Evolutionary conservation across 1,284 basidiomycete genomes (phyloP), one percentile per base, ranked within the genome.

Genomic region (Rhodotorula sp.): DNA sequence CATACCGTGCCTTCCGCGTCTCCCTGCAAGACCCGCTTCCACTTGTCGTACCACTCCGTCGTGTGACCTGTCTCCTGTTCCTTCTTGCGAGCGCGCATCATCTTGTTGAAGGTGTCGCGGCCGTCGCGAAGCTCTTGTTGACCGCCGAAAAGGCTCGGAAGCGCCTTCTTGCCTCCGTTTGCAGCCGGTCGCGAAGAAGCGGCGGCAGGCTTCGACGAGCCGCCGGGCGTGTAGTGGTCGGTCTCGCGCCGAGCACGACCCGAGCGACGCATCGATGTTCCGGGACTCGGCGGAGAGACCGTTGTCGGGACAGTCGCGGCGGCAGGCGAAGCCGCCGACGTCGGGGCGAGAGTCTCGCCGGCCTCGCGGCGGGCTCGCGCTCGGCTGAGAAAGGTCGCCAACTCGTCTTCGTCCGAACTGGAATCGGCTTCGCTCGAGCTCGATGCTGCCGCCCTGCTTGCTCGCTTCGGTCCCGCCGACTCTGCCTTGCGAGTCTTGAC

Each of bases 331-430:
- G 69, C 49, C 5, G 38, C 50, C 10, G 21, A n/a, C 18, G 26
- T 31, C 15, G 60, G 28, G 4, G 21, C 21, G 50, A 63, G 58
- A 5, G 62, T 21, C 15, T 48, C 19, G 8, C 60, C 70, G 1
- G 66, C 59, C 1, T 64, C 66, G 49, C 56, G 56, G 5, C 67
- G 67, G 16, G 52, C 64, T 16, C 31, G n/a, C 3, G 70, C 70
- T 6, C 56, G 26, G 1, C 56, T 60, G 21, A 71, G 52, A 6
- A 65, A 23, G 28, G 54, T 56, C 1, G 61, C 23, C 3, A 67
- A 23, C 54, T 68, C 70, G 7, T 68, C 70, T 5, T 55, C 63
- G 15, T 68, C 66, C 43, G 64, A 62, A n/a, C 62, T 60, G n/a
- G 45, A 45, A 18, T n/a, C 54, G n/a, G 61, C 60, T 3, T 55